A percentile compares a stretch with the other conserved stretches of the same genome.
Evolutionary conservation across 2,329 filamentous ascomycete genomes (phyloP).

Genomic region (Pseudocercospora fuligena): DNA sequence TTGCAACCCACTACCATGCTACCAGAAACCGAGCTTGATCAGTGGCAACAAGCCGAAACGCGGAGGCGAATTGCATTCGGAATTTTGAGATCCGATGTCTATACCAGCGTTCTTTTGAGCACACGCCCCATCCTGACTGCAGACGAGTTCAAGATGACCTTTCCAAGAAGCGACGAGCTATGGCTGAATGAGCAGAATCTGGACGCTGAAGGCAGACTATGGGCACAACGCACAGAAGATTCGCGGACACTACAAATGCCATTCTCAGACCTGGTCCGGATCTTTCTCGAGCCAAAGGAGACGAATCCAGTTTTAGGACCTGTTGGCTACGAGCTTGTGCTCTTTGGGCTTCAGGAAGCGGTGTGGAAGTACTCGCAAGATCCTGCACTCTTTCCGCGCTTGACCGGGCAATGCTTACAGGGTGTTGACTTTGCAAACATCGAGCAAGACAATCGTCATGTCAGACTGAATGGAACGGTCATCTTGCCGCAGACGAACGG

Average conservation of each 20-base stretch:
- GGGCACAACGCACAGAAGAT: constrained; percentile 18
- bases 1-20: not conserved
- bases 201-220: constrained; percentile 7
- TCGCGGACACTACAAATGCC: constrained; percentile 20
- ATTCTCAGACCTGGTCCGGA: constrained; percentile 26
- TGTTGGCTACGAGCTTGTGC: constrained; percentile 23
- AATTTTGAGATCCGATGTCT: constrained; percentile 25
- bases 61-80: constrained; percentile 24
- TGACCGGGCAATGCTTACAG: constrained; percentile 17
- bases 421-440: constrained; percentile 8
- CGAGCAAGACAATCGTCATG: not conserved
- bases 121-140: constrained; percentile 25
- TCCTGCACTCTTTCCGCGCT: constrained; percentile 23
- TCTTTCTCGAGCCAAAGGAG: constrained; percentile 24
- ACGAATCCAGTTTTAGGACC: constrained; percentile 22
- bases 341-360: constrained; percentile 27
- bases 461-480: not conserved
- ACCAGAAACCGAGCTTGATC: constrained; percentile 12
- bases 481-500: not conserved
- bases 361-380: constrained; percentile 31
- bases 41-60: constrained; percentile 16
- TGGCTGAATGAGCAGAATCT: constrained; percentile 19
- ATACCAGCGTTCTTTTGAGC: constrained; percentile 23
- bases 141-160: constrained; percentile 27
- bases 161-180: constrained; percentile 18